Evolutionary conservation across 352 stramenopile genomes (phyloP).

Genomic region (Pythium pectinolyticum): DNA sequence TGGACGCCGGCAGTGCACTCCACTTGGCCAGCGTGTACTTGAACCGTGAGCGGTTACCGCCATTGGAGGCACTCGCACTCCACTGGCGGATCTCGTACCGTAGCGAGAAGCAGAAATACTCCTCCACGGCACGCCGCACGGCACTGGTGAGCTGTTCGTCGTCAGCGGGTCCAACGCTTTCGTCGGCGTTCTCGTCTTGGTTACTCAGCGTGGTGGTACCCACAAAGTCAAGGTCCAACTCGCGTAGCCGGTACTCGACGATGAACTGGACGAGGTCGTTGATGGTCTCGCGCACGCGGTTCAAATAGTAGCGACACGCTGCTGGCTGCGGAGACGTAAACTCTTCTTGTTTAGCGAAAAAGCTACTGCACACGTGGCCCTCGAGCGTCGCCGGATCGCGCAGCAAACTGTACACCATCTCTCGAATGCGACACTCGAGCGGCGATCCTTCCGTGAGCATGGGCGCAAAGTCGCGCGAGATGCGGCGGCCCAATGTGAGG

Average conservation of each 20-base stretch:
- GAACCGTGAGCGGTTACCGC: constrained; percentile 10
- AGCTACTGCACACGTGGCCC: constrained; percentile 28
- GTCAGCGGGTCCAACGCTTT: too few relatives aligned
- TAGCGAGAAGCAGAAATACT: constrained; percentile 31
- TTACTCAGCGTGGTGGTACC: neutral
- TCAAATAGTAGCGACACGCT: constrained; percentile 32
- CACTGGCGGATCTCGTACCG: constrained; percentile 27
- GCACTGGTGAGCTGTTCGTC: constrained; percentile 13
- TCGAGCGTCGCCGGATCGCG: constrained; percentile 28
- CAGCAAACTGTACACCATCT: constrained; percentile 26
- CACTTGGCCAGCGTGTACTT: constrained; percentile 18
- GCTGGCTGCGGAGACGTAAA: constrained; percentile 12
- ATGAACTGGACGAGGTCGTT: constrained; percentile 39
- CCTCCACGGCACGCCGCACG: constrained; percentile 30
- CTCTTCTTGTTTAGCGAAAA: constrained; percentile 23
- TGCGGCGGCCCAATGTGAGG: constrained; percentile 12
- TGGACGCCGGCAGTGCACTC: constrained; percentile 22
- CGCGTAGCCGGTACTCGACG: constrained; percentile 28
- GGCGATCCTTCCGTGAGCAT: constrained; percentile 27
- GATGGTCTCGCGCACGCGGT: constrained; percentile 35
- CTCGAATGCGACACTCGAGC: constrained; percentile 25
- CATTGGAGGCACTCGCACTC: constrained; percentile 1
- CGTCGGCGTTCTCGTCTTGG: constrained; percentile 2
- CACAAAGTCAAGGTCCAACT: constrained; percentile 16
- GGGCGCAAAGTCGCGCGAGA: constrained; percentile 26